Evolutionary conservation across 192 early-diverging fungal genomes (phyloP).

Genomic region (Cetraspora pellucida): DNA sequence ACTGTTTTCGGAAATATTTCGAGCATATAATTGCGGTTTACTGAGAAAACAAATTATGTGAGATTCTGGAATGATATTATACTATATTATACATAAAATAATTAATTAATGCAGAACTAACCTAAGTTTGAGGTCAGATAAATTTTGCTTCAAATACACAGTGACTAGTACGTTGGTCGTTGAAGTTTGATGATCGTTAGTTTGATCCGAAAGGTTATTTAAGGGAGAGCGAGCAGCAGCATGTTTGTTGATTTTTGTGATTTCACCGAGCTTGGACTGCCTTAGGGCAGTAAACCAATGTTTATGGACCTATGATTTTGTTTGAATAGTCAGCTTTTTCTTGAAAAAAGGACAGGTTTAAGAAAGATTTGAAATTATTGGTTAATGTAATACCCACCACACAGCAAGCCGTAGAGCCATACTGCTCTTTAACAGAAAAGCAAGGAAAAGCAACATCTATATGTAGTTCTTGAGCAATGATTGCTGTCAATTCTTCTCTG

Average conservation of each 20-base stretch:
- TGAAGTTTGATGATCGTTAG: conserved; percentile 16
- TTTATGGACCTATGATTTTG: conserved; percentile 43
- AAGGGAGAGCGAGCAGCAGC: not conserved
- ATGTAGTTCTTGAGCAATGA: conserved; percentile 54
- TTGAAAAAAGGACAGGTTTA: not conserved
- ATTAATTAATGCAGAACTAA: not conserved
- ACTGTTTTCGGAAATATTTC: not conserved
- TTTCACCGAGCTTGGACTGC: conserved; percentile 11
- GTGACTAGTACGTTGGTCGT: conserved; percentile 31
- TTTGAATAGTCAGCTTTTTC: not conserved
- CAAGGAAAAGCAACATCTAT: conserved; percentile 60
- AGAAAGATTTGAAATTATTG: not conserved
- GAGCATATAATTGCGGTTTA: conserved; percentile 22
- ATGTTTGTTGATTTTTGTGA: not conserved
- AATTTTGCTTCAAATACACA: conserved; percentile 21
- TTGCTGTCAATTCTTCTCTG: conserved; percentile 36
- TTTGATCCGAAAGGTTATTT: conserved; percentile 22
- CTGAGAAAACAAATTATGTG: not conserved
- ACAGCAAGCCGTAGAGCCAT: conserved; percentile 55
- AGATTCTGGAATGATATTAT: not conserved
- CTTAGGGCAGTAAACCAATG: conserved; percentile 45
- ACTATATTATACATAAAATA: not conserved
- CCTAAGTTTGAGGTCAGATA: conserved; percentile 8
- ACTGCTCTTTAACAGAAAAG: conserved; percentile 49
- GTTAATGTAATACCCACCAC: conserved; percentile 45